Conservation (phyloP, 768 basidiomycete species). For the Hydnum rufescens region DNA sequence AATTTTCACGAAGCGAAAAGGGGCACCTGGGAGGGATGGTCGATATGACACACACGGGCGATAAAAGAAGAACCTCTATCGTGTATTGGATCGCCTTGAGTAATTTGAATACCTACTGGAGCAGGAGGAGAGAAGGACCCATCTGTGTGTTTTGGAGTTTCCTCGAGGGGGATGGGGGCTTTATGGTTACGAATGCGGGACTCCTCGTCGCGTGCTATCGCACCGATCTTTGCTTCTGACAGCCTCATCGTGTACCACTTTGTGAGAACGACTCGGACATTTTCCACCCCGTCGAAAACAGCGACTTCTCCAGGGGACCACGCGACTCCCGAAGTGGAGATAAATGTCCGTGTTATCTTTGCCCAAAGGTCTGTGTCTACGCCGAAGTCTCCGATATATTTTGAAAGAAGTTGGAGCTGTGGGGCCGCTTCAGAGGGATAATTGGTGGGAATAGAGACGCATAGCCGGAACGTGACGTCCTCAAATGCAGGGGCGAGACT, state of each 20-base stretch:
- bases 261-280: slow-evolving; percentile 42
- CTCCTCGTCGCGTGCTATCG: slow-evolving; percentile 35
- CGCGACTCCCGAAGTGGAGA: slow-evolving; percentile 51
- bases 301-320: slow-evolving; percentile 56
- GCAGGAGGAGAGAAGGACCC: no score
- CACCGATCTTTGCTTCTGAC: slow-evolving; percentile 32
- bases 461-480: slow-evolving; percentile 18
- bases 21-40: slow-evolving; percentile 52
- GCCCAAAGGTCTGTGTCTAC: slow-evolving; percentile 60
- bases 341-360: slow-evolving; percentile 56
- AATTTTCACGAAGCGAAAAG: slow-evolving; percentile 14
- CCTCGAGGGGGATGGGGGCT: neutral
- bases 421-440: slow-evolving; percentile 52
- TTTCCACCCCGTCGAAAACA: slow-evolving; percentile 75
- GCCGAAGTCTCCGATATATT: slow-evolving; percentile 63
- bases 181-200: slow-evolving; percentile 1
- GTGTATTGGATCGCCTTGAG: slow-evolving; percentile 56
- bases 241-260: slow-evolving; percentile 55
- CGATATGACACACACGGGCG: slow-evolving; percentile 65
- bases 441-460: slow-evolving; percentile 25
- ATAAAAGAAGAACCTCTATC: slow-evolving; percentile 78
- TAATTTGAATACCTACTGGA: slow-evolving; percentile 45
- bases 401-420: slow-evolving; percentile 67
- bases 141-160: slow-evolving; percentile 3
- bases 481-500: slow-evolving; percentile 32